Percentiles rank a stretch among this genome's conserved stretches.
Conservation (phyloP, 345 rosid genomes). For the Stellera chamaejasme region DNA sequence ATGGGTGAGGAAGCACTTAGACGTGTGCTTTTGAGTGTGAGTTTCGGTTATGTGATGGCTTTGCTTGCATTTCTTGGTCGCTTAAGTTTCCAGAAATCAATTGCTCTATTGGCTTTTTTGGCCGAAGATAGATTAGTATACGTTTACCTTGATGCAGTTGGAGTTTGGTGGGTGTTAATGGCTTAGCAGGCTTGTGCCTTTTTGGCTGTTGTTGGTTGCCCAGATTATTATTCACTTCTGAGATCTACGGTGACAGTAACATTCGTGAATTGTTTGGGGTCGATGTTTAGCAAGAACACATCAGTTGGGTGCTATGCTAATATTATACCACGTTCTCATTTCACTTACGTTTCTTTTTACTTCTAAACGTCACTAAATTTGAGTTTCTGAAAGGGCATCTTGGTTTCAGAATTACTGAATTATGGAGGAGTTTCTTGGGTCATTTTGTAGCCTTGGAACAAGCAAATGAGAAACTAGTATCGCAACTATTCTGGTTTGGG, state of each 20-base stretch:
- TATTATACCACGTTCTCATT: no score
- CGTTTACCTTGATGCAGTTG: not conserved
- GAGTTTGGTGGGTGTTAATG: not conserved
- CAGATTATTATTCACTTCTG: not conserved
- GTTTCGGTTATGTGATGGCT: not conserved
- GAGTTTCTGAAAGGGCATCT: not conserved
- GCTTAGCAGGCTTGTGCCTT: not conserved
- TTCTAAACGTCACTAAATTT: no score
- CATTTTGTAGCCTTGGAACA: not conserved
- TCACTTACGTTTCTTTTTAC: no score
- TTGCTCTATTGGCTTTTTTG: slow-evolving; percentile 5
- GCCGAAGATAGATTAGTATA: not conserved
- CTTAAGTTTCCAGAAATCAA: not conserved
- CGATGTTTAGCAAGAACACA: no score
- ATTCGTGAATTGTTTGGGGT: not conserved
- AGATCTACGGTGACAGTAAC: slow-evolving; percentile 4
- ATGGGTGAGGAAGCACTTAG: not conserved
- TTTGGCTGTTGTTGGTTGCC: not conserved
- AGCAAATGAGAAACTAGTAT: no score
- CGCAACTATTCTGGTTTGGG: not conserved
- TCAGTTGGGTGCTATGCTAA: no score
- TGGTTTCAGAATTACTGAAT: not conserved
- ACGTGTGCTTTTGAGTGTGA: not conserved
- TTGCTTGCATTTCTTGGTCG: not conserved
- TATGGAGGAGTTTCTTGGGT: not conserved